These are phyloP conservation scores for Corynespora cassiicola DNA, from an alignment of 2,329 filamentous ascomycete genomes.

Conservation along the genomic window DNA sequence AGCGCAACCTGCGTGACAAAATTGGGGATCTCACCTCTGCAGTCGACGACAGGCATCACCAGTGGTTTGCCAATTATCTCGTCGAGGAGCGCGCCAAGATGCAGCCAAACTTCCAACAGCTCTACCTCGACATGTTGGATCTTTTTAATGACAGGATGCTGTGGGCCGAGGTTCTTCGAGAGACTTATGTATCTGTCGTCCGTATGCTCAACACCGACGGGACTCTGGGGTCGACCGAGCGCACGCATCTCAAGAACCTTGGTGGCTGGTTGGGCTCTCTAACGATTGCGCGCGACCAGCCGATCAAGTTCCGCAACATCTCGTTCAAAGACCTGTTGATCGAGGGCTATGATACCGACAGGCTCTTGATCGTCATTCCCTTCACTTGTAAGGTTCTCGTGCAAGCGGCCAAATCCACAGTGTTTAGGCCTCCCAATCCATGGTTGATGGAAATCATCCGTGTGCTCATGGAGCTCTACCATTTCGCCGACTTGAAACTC, in stretches of 20 bases:
- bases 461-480: constrained; percentile 90
- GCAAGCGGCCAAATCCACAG: constrained; percentile 81
- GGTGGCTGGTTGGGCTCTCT: constrained; percentile 92
- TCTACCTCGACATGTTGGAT: constrained; percentile 89
- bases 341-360: constrained; percentile 91
- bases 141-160: constrained; percentile 79
- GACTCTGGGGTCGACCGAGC: constrained; percentile 84
- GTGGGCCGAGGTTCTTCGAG: constrained; percentile 88
- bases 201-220: constrained; percentile 89
- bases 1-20: constrained; percentile 84
- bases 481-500: constrained; percentile 89
- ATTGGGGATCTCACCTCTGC: constrained; percentile 80
- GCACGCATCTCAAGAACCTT: constrained; percentile 89
- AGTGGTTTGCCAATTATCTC: constrained; percentile 95
- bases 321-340: constrained; percentile 95
- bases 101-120: constrained; percentile 93
- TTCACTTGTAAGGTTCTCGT: constrained; percentile 96
- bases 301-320: constrained; percentile 95
- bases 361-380: constrained; percentile 89
- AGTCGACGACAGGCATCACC: constrained; percentile 81
- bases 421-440: constrained; percentile 94
- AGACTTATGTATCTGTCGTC: constrained; percentile 87
- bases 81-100: constrained; percentile 96
- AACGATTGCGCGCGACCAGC: constrained; percentile 91
- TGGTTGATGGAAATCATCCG: constrained; percentile 98